phyloP scores from a whole-genome alignment of 305 asterid species.

The Coffea humblotiana region DNA sequence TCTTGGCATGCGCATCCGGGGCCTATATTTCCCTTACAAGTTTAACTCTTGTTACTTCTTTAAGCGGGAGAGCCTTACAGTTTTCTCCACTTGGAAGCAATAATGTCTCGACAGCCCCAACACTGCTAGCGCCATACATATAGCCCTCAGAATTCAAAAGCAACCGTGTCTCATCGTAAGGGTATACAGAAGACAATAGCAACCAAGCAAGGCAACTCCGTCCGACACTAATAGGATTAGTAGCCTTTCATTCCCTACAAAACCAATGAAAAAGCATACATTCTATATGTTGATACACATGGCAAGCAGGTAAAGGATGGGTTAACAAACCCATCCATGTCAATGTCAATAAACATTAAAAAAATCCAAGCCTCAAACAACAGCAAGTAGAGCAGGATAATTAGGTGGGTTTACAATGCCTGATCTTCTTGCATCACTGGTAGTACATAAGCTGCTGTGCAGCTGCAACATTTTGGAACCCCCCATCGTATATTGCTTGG shows the following conservation, averaged over 20 bases:
- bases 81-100: neutral
- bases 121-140: neutral
- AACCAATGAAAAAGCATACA: conserved; percentile 22
- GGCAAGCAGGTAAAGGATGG: conserved; percentile 21
- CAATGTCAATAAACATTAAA: conserved; percentile 19
- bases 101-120: neutral
- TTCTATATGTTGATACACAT: conserved; percentile 22
- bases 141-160: neutral
- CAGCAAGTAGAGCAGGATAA: conserved; percentile 14
- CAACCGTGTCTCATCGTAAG: neutral
- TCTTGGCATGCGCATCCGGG: neutral
- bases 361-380: conserved; percentile 14
- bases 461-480: conserved; percentile 44
- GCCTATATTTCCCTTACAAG: neutral
- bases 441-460: conserved; percentile 59
- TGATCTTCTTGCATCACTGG: conserved; percentile 28
- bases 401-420: conserved; percentile 4
- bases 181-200: neutral
- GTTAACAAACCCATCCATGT: conserved; percentile 19
- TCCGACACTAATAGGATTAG: conserved; percentile 2
- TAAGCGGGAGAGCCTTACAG: too few relatives aligned
- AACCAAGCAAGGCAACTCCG: neutral
- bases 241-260: conserved; percentile 22
- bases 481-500: conserved; percentile 59
- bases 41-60: neutral